Evolutionary conservation across 164 flowering plant genomes (phyloP).

Genomic region (Santalum album): DNA sequence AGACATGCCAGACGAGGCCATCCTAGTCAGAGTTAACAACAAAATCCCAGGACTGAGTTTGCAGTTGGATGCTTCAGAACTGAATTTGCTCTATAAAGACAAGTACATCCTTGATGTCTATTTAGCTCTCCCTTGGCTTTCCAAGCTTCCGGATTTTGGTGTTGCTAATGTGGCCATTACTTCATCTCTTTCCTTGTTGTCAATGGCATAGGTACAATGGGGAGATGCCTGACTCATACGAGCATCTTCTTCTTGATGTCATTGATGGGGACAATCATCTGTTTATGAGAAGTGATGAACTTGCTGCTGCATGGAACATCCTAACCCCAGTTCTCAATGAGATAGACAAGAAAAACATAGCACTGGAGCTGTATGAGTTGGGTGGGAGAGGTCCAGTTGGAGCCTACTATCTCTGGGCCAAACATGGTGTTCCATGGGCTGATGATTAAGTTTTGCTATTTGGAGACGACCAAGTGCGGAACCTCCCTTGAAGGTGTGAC

Average conservation of each 20-base stretch:
- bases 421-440: constrained; percentile 35
- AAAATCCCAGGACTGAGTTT: constrained; percentile 56
- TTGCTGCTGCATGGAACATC: constrained; percentile 55
- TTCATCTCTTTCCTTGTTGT: too few relatives aligned
- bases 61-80: constrained; percentile 52
- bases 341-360: constrained; percentile 36
- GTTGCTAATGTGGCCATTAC: too few relatives aligned
- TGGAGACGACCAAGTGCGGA: not conserved
- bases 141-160: not conserved
- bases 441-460: constrained; percentile 1
- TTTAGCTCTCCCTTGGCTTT: not conserved
- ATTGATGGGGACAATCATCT: constrained; percentile 59
- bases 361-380: constrained; percentile 47
- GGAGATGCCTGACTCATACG: constrained; percentile 65
- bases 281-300: constrained; percentile 59
- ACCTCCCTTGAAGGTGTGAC: too few relatives aligned
- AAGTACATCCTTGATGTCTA: constrained; percentile 24
- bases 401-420: constrained; percentile 36
- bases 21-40: constrained; percentile 53
- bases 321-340: constrained; percentile 42
- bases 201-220: constrained; percentile 31
- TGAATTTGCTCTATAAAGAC: constrained; percentile 52
- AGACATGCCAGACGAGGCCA: constrained; percentile 60
- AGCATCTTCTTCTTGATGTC: constrained; percentile 59
- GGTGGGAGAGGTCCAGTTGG: constrained; percentile 37